Base-by-base conservation (phyloP, 441 rosid genomes). In the Theobroma grandiflorum region DNA sequence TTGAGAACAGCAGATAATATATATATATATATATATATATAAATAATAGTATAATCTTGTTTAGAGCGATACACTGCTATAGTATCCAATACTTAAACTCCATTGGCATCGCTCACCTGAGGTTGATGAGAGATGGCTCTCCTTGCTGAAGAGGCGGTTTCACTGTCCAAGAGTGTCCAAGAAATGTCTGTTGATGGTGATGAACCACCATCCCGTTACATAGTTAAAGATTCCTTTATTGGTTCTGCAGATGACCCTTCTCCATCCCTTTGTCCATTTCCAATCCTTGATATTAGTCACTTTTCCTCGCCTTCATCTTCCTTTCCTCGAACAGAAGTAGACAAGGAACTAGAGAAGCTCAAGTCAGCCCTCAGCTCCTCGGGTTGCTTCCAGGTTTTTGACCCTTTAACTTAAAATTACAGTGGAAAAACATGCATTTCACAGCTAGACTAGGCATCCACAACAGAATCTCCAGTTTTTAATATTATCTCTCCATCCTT, bases 371-470 rank as follows among this genome's bases (percentile, higher is more conserved):
- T 86, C 80, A 37, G 63, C 81, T 75, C 84, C 1, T 45, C 67
- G 2, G 87, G 89, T 9, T 84, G 89, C 85, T 84, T 86, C 82
- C 87, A 86, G 89, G 87, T 84, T 69, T 50, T 73, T 9, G 7
- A 33, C 62, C 9, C 20, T 20, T n/a, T 9, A 9, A 45, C 50
- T 0, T 45, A 2, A 45, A 26, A 26, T 26, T 45, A 11, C 50
- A 45, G 0, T 10, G 50, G 50, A 45, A 3, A 45, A 45, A 45
- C 42, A n/a, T n/a, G n/a, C n/a, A 4, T 63, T 55, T 55, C 59
- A 16, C 1, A 4, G 6, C 59, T 55, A 15, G 22, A 55, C 59
- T 55, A 16, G 6, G 22, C 0, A 15, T 3, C 58, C 6, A 6
- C 58, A 2, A 55, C 8, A 18, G 8, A 3, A 15, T 15, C 59